Conservation (phyloP, 2,329 filamentous ascomycete genomes). For the Ophiostoma montium region DNA sequence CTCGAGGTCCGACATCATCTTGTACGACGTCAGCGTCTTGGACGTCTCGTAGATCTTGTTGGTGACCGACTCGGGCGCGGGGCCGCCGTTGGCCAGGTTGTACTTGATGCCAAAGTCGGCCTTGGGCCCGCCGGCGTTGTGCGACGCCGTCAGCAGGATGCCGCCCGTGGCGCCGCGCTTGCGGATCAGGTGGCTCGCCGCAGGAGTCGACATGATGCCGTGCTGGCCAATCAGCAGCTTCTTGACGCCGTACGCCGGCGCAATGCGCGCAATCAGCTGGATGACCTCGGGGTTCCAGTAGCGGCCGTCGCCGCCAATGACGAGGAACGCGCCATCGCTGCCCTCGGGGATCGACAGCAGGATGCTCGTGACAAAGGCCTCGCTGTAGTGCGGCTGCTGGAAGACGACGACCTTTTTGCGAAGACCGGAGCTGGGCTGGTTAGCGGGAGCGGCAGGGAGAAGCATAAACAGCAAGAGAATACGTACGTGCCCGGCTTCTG, state of each 20-base stretch:
- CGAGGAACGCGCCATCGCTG: constrained; percentile 69
- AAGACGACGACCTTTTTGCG: constrained; percentile 98
- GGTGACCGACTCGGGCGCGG: constrained; percentile 88
- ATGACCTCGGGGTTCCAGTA: constrained; percentile 96
- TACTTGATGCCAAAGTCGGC: constrained; percentile 99
- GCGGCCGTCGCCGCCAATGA: constrained; percentile 93
- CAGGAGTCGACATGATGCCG: constrained; percentile 92
- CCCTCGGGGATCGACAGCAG: constrained; percentile 94
- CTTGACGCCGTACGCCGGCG: constrained; percentile 94
- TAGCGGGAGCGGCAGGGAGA: not conserved
- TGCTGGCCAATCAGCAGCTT: constrained; percentile 94
- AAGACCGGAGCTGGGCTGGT: constrained; percentile 64
- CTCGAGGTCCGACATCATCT: constrained; percentile 60
- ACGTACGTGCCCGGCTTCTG: constrained; percentile 99
- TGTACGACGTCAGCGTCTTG: constrained; percentile 83
- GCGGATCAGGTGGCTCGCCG: constrained; percentile 89
- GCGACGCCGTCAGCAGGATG: constrained; percentile 90
- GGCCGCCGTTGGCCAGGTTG: constrained; percentile 92
- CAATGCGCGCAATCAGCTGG: constrained; percentile 93
- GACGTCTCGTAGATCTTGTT: constrained; percentile 95
- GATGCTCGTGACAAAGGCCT: constrained; percentile 88
- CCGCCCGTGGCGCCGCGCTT: constrained; percentile 91
- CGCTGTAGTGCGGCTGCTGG: constrained; percentile 88
- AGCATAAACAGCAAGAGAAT: not conserved
- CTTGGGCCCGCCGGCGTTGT: constrained; percentile 90